These are phyloP conservation scores for Saccharomyces hybrid DNA, from an alignment of 1,139 yeast species.

Conservation along the genomic window DNA sequence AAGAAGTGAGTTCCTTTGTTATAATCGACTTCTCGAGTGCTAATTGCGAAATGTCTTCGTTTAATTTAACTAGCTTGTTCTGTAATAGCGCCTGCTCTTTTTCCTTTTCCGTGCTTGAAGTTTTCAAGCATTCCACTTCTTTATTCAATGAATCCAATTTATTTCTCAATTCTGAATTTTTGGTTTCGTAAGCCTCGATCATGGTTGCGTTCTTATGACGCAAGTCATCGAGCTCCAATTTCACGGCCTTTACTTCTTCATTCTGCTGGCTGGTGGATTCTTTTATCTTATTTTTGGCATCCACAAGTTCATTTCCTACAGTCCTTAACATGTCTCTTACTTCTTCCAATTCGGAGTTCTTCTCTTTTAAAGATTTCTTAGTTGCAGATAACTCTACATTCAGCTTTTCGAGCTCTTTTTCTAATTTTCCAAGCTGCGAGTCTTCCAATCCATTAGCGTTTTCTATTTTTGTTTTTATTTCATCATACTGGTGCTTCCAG, in stretches of 20 bases:
- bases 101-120: background rate
- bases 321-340: constrained; percentile 65
- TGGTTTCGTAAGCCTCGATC: constrained; percentile 22
- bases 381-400: constrained; percentile 12
- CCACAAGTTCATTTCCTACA: constrained; percentile 69
- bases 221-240: constrained; percentile 12
- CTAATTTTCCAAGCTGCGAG: background rate
- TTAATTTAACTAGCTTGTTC: constrained; percentile 34
- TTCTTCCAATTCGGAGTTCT: constrained; percentile 30
- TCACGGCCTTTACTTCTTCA: constrained; percentile 13
- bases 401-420: constrained; percentile 5
- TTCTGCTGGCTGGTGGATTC: constrained; percentile 10
- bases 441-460: constrained; percentile 3
- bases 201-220: constrained; percentile 21
- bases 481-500: constrained; percentile 17
- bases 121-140: constrained; percentile 5
- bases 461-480: constrained; percentile 9
- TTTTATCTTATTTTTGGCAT: constrained; percentile 27
- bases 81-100: constrained; percentile 29
- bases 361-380: constrained; percentile 16
- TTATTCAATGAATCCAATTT: constrained; percentile 12
- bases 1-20: constrained; percentile 7
- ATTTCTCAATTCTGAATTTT: constrained; percentile 27
- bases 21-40: background rate
- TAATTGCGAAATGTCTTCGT: constrained; percentile 31